Evolutionary conservation across 805 yeast genomes (phyloP).

Genomic region (Ogataea methanolica): DNA sequence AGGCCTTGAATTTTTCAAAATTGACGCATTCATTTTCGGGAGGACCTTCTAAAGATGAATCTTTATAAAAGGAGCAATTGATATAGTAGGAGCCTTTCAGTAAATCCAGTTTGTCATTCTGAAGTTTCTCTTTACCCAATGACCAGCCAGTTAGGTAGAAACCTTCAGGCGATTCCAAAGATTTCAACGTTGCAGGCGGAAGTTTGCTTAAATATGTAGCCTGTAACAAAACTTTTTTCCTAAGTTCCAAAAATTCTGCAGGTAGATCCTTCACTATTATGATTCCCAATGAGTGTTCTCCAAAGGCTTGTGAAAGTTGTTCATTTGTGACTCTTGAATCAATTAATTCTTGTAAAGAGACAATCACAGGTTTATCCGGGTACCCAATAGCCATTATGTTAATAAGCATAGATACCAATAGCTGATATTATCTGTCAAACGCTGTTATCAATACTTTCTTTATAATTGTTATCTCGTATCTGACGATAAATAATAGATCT

Average conservation of each 20-base stretch:
- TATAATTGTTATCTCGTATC: no score
- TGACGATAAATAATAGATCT: no score
- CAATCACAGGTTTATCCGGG: slow-evolving; percentile 4
- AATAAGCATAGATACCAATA: no score
- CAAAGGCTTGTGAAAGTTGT: slow-evolving; percentile 43
- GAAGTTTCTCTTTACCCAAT: slow-evolving; percentile 48
- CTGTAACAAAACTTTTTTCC: slow-evolving; percentile 38
- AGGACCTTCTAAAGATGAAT: slow-evolving; percentile 43
- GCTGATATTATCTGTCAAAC: no score
- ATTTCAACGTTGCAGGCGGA: slow-evolving; percentile 29
- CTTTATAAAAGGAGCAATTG: slow-evolving; percentile 51
- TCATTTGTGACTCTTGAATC: slow-evolving; percentile 28
- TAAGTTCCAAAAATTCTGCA: slow-evolving; percentile 30
- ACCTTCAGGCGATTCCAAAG: slow-evolving; percentile 44
- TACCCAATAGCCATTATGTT: neutral
- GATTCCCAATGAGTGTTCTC: slow-evolving; percentile 51
- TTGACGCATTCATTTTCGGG: slow-evolving; percentile 26
- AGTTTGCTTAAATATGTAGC: slow-evolving; percentile 40
- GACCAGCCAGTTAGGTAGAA: slow-evolving; percentile 60
- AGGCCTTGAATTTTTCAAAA: slow-evolving; percentile 35
- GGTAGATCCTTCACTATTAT: slow-evolving; percentile 44
- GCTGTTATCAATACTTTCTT: no score
- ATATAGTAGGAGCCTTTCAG: slow-evolving; percentile 55
- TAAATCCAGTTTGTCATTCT: slow-evolving; percentile 40
- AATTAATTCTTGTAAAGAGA: slow-evolving; percentile 10